These are phyloP conservation scores for Naegleria fowleri DNA, from an alignment of 208 protist species.

Conservation along the genomic window DNA sequence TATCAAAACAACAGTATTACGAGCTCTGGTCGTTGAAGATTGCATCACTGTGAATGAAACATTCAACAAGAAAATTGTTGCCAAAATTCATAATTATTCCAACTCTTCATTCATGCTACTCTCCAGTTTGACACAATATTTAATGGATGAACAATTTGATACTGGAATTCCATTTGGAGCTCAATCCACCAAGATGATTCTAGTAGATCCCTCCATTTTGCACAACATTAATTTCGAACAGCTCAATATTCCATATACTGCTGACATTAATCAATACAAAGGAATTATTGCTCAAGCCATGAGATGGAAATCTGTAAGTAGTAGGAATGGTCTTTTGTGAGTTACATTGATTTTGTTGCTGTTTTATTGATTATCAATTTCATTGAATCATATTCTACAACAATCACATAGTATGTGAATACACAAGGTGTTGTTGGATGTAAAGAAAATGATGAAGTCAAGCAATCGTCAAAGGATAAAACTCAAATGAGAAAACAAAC, in stretches of 20 bases:
- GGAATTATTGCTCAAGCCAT: neutral
- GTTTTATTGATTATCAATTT: too few species aligned
- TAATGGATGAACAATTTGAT: neutral
- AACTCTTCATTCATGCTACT: neutral
- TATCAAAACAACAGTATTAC: neutral
- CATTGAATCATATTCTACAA: too few species aligned
- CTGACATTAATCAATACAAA: neutral
- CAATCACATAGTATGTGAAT: neutral
- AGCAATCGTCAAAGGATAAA: neutral
- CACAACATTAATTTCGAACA: neutral
- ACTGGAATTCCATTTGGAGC: neutral
- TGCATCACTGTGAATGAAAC: neutral
- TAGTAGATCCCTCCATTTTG: neutral
- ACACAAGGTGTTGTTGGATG: neutral
- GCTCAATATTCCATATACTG: neutral
- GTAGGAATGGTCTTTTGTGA: too few species aligned
- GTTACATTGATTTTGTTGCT: too few species aligned
- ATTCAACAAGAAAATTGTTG: neutral
- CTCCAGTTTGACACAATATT: neutral
- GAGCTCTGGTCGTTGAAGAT: neutral
- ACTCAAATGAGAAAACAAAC: neutral
- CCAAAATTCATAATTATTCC: neutral
- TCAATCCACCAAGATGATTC: neutral
- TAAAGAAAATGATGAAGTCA: neutral
- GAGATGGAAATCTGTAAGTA: constrained; percentile 1